These are phyloP conservation scores for Colletotrichum spinosum DNA, from an alignment of 2,329 filamentous ascomycete species.

Conservation along the genomic window DNA sequence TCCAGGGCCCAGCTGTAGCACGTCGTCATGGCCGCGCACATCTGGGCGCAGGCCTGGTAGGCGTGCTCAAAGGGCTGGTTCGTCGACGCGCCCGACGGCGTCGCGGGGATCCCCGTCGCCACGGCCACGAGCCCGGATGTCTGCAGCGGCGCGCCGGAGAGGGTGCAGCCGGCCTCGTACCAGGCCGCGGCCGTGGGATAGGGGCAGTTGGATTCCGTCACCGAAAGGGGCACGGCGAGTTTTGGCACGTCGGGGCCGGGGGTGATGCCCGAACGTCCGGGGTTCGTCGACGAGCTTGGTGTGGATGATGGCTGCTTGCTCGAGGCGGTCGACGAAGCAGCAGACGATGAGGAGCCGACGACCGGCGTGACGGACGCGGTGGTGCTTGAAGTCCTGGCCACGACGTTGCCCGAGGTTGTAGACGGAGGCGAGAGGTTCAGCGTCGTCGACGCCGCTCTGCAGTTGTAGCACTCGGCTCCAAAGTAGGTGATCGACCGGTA, in stretches of 20 bases:
- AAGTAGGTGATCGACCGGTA: neutral
- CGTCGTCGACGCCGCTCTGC: neutral
- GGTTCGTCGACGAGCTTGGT: slow-evolving; percentile 4
- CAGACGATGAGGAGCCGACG: no score
- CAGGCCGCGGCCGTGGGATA: slow-evolving; percentile 11
- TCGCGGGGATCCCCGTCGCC: slow-evolving; percentile 16
- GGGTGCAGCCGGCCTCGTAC: slow-evolving; percentile 26
- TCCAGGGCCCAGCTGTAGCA: slow-evolving; percentile 28
- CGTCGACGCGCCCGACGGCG: neutral
- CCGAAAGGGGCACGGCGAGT: slow-evolving; percentile 4
- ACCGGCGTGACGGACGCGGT: no score
- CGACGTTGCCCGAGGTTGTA: neutral
- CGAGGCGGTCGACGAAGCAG: neutral
- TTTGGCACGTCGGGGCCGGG: neutral
- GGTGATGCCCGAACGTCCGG: slow-evolving; percentile 2
- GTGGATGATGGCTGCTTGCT: neutral
- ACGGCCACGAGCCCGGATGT: slow-evolving; percentile 12
- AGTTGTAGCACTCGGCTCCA: slow-evolving; percentile 1
- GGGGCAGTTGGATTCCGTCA: slow-evolving; percentile 14
- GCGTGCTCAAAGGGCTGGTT: slow-evolving; percentile 8
- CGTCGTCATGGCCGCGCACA: slow-evolving; percentile 12
- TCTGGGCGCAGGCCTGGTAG: slow-evolving; percentile 24
- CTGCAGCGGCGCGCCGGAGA: slow-evolving; percentile 18
- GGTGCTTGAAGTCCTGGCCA: neutral
- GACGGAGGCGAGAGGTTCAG: neutral